phyloP scores from a whole-genome alignment of 352 stramenopile genomes.

The Elongisporangium undulatum region DNA sequence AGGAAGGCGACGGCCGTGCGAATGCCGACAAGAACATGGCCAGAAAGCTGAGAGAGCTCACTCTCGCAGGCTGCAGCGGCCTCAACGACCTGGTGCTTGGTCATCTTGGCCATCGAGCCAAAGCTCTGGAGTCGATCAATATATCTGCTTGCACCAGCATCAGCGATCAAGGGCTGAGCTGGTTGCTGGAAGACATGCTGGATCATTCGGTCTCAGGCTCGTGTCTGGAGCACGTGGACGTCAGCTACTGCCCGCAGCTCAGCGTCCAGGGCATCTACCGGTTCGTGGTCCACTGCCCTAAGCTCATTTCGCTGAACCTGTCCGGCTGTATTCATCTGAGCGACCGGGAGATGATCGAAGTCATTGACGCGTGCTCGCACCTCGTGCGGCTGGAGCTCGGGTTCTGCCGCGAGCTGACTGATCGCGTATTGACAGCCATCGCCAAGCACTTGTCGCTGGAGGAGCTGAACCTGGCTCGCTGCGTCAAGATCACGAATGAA shows the following conservation, averaged over 20 bases:
- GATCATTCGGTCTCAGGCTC: slow-evolving; percentile 40
- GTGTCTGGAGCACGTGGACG: slow-evolving; percentile 53
- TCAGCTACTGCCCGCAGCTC: slow-evolving; percentile 79
- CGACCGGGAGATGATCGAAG: slow-evolving; percentile 62
- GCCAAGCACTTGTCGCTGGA: slow-evolving; percentile 81
- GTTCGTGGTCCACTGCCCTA: slow-evolving; percentile 50
- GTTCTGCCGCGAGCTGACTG: slow-evolving; percentile 84
- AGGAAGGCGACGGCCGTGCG: slow-evolving; percentile 71
- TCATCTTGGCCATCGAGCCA: slow-evolving; percentile 60
- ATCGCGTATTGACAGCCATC: slow-evolving; percentile 61
- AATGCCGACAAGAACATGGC: slow-evolving; percentile 80
- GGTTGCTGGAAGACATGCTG: slow-evolving; percentile 65
- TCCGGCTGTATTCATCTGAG: slow-evolving; percentile 75
- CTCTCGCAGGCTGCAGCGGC: slow-evolving; percentile 59
- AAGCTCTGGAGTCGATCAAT: slow-evolving; percentile 38
- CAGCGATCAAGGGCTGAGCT: slow-evolving; percentile 55
- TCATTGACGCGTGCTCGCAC: slow-evolving; percentile 60
- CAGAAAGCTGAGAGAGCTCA: slow-evolving; percentile 50
- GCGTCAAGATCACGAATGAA: slow-evolving; percentile 79
- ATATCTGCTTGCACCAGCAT: slow-evolving; percentile 57
- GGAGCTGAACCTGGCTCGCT: slow-evolving; percentile 58
- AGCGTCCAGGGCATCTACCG: slow-evolving; percentile 40
- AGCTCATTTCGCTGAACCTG: slow-evolving; percentile 75
- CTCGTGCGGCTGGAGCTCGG: slow-evolving; percentile 68
- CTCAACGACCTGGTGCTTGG: slow-evolving; percentile 73